A percentile compares a stretch with the other conserved stretches of the same genome.
These are phyloP conservation scores for Mucor sp. DNA, from an alignment of 371 early-diverging fungal species.

Conservation along the genomic window DNA sequence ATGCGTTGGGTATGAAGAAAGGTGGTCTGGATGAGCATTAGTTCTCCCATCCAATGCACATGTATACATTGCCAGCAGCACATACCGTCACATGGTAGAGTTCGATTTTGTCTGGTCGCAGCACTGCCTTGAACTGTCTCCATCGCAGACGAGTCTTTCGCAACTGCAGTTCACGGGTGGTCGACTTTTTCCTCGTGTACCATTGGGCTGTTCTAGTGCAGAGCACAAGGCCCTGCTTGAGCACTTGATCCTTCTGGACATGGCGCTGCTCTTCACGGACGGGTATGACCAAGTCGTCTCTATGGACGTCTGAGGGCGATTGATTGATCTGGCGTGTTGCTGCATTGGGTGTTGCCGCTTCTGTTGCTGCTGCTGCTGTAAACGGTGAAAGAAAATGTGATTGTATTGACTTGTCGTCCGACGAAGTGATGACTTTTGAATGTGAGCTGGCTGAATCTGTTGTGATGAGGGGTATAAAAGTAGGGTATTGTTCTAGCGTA, in stretches of 20 bases:
- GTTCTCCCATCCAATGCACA: not conserved
- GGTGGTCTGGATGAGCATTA: slow-evolving; percentile 5
- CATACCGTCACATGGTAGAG: slow-evolving; percentile 27
- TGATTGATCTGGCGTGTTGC: not conserved
- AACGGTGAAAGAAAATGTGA: not conserved
- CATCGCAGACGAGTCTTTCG: slow-evolving; percentile 23
- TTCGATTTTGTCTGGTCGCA: slow-evolving; percentile 18
- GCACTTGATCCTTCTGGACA: not conserved
- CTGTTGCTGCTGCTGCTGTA: not conserved
- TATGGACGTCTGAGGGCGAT: not conserved
- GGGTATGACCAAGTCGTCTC: not conserved
- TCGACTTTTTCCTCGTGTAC: slow-evolving; percentile 11
- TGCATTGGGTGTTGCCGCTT: not conserved
- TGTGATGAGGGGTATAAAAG: not conserved
- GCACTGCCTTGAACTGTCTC: slow-evolving; percentile 21
- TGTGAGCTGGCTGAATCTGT: not conserved
- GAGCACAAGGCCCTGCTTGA: slow-evolving; percentile 18
- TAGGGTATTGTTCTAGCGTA: not conserved
- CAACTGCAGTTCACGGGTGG: slow-evolving; percentile 13
- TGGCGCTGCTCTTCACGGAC: not conserved
- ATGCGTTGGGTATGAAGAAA: slow-evolving; percentile 10
- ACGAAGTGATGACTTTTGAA: not conserved
- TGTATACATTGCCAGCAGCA: not conserved
- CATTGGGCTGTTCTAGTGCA: slow-evolving; percentile 22
- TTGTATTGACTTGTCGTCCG: not conserved